Percentiles rank a stretch among this genome's conserved stretches.
Conservation (phyloP, 192 early-diverging fungal genomes). For the Coemansia sp. region DNA sequence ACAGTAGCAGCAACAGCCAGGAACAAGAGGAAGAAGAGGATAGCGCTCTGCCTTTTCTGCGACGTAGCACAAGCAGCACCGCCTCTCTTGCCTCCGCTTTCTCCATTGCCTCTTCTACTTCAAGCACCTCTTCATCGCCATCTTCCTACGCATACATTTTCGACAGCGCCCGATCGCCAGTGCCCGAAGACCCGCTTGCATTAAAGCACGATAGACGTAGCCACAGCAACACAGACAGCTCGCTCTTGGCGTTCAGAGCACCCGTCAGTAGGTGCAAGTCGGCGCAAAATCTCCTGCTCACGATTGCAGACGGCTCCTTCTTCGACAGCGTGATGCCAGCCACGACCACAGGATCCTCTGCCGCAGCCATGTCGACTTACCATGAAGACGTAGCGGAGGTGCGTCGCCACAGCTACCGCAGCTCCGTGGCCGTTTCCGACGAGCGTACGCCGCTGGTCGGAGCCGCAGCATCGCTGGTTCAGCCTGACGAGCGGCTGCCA, state of each 20-base stretch:
- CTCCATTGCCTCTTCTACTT: conserved; percentile 22
- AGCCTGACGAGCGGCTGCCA: conserved; percentile 7
- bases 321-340: conserved; percentile 5
- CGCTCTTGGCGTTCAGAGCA: neutral
- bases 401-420: neutral
- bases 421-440: neutral
- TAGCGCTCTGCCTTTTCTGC: neutral
- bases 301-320: conserved; percentile 5
- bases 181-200: conserved; percentile 1
- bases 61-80: conserved; percentile 12
- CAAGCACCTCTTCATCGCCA: conserved; percentile 32
- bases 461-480: conserved; percentile 7
- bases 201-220: neutral
- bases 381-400: neutral
- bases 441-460: conserved; percentile 28
- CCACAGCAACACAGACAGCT: neutral
- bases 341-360: neutral
- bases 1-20: neutral
- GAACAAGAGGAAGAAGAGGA: neutral
- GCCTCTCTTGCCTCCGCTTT: conserved; percentile 32
- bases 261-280: neutral
- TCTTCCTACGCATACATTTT: conserved; percentile 54
- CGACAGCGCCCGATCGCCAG: conserved; percentile 36
- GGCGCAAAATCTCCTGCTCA: conserved; percentile 8
- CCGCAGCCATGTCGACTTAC: neutral